Evolutionary conservation across 2,329 filamentous ascomycete species (phyloP), one percentile per base, ranked within the genome.

Genomic region (Claviceps sp.): DNA sequence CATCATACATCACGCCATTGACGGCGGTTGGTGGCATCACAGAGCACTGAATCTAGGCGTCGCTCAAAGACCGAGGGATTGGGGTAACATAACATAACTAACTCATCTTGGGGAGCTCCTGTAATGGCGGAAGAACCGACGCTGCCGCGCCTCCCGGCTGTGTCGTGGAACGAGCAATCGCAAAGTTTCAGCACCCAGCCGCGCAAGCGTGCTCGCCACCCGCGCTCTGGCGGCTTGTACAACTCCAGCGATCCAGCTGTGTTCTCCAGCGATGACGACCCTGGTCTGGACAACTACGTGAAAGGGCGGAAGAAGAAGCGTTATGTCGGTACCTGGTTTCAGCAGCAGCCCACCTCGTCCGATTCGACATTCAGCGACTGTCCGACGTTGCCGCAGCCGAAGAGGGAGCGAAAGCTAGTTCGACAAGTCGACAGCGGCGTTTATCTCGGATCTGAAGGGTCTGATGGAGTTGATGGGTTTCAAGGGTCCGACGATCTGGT

Each of bases 221-320:
- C 62, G 18, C 58, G 53, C 20, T 54, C 59, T 30, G 60, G 60
- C 24, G 59, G 63, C 53, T 61, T 63, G 51, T 68, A 76, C 61
- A 80, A 81, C 61, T 86, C 82, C 20, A 86, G 84, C 61, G 84
- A 88, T 60, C 82, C 83, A 3, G 76, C 81, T 48, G 65, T 86
- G 26, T 88, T 88, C 65, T 86, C 82, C 4, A 84, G 81, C 62
- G 84, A 88, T 54, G 83, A 86, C 59, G 83, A 86, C 53, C 80
- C 81, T 2, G 76, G 77, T 1, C 64, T 82, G 47, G 81, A 85
- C 55, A 83, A 84, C 59, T 86, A 86, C 60, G 68, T 72, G 24
- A 69, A 76, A 47, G 73, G 72, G 1, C 70, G 73, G 26, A 72
- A 75, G 56, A 75, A 76, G 55, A 87, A 86, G 69, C 74, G 78